Percentiles rank a stretch among this genome's conserved stretches.
phyloP scores from a whole-genome alignment of 148 eudicot genomes.

The Polygonum maritimum region DNA sequence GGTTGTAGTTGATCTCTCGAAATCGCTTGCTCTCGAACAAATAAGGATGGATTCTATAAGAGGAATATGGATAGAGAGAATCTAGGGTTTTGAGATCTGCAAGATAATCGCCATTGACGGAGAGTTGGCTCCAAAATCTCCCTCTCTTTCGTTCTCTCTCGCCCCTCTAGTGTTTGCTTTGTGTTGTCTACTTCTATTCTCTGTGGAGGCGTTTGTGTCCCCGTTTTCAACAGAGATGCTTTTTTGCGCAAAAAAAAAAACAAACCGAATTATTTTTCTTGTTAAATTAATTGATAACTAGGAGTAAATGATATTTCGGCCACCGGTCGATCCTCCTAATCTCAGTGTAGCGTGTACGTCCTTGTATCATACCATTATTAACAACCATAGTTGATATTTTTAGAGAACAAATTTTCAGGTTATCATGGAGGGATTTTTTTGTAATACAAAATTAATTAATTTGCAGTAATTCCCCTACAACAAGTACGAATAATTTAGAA shows the following conservation, averaged over 20 bases:
- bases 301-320: not conserved
- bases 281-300: not conserved
- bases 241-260: constrained; percentile 4
- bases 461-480: too few species aligned
- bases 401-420: not conserved
- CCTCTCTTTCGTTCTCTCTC: constrained; percentile 3
- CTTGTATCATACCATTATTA: not conserved
- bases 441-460: not conserved
- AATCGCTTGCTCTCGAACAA: not conserved
- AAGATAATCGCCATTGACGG: constrained; percentile 24
- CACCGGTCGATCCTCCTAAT: constrained; percentile 6
- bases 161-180: not conserved
- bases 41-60: not conserved
- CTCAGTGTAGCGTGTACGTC: not conserved
- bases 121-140: constrained; percentile 6
- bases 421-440: not conserved
- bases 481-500: not conserved
- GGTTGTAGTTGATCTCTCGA: constrained; percentile 5
- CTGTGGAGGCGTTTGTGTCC: not conserved
- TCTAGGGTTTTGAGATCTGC: constrained; percentile 54
- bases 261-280: not conserved
- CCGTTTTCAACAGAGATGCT: not conserved
- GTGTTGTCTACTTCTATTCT: not conserved
- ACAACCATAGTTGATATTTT: not conserved
- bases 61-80: constrained; percentile 3